Base-by-base conservation (phyloP, 352 stramenopile genomes). In the Thraustochytrium striatum region DNA sequence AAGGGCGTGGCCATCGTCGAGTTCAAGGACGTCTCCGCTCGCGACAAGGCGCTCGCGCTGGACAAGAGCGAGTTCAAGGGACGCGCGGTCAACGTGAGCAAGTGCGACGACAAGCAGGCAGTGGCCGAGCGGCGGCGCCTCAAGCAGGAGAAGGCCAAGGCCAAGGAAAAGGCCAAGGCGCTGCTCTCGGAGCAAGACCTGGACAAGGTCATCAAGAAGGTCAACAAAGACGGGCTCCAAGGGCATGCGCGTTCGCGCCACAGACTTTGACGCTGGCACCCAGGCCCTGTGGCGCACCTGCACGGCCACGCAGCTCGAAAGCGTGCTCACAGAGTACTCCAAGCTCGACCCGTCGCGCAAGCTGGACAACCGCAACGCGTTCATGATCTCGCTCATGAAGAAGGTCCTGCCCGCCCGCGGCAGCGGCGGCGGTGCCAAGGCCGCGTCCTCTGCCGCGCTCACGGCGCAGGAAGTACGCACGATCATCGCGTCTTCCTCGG, bases 1-100 rank as follows among this genome's bases (percentile, higher is more conserved):
- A 75, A 75, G 65, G 65, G 65, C 39, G 68, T 75, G 21, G 65
- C 65, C 7, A 47, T 75, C 30, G 50, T 75, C 3, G 65, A 62
- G 41, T 13, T 75, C 7, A 43, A 75, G 41, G 30, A 39, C 21
- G 19, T 25, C 21, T 39, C 58, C 3, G 30, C 25, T 25, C n/a
- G 3, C 8, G n/a, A 72, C 7, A 7, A 9, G 16, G 65, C 43
- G 35, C 65, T 75, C n/a, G 25, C 58, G 52, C 44, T 75, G 8
- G 65, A 75, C 65, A 75, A 75, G 52, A 38, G 11, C 16, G 25
- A 30, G 30, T 43, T 75, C 30, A 47, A 43, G 52, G 65, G 65
- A 21, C 65, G 65, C 0, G 41, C 58, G 65, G 50, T 75, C 21
- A 75, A 75, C 30, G 65, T 61, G 28, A 21, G 52, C 25, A 9